Evolutionary conservation across 495 filamentous ascomycete genomes (phyloP).

Genomic region (Entonaema liquescens): DNA sequence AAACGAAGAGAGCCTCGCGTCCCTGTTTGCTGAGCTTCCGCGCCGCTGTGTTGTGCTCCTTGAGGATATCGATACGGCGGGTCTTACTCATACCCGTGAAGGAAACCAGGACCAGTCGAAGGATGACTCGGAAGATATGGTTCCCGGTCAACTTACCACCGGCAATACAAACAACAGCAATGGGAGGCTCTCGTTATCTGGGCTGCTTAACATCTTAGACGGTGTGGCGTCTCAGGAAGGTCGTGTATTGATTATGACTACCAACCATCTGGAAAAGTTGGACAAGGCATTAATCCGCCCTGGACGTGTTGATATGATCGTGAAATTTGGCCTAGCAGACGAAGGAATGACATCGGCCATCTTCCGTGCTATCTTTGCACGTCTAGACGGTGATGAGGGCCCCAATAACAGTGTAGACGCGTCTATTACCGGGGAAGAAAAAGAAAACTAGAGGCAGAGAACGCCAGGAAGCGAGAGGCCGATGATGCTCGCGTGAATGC

Average conservation of each 20-base stretch:
- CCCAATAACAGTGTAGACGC: constrained; percentile 16
- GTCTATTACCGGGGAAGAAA: constrained; percentile 45
- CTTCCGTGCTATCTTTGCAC: constrained; percentile 59
- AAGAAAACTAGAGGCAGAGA: constrained; percentile 46
- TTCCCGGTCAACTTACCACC: constrained; percentile 40
- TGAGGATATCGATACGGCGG: constrained; percentile 77
- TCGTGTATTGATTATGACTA: constrained; percentile 84
- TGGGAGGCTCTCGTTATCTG: constrained; percentile 73
- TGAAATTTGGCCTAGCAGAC: constrained; percentile 68
- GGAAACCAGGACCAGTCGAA: constrained; percentile 27
- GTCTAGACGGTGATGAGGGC: constrained; percentile 54
- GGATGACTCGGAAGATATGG: constrained; percentile 38
- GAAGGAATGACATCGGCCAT: constrained; percentile 55
- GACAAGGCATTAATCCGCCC: constrained; percentile 80
- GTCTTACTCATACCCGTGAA: constrained; percentile 69
- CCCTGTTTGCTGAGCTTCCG: constrained; percentile 74
- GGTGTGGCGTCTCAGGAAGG: constrained; percentile 82
- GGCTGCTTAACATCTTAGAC: constrained; percentile 80
- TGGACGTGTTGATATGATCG: constrained; percentile 78
- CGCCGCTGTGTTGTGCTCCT: constrained; percentile 74
- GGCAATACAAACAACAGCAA: constrained; percentile 29
- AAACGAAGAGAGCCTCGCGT: constrained; percentile 74
- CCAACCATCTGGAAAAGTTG: constrained; percentile 79
- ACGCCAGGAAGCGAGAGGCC: constrained; percentile 50
- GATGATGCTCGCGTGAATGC: constrained; percentile 45